phyloP scores from a whole-genome alignment of 352 stramenopile species.

The Pythium myriotylum region DNA sequence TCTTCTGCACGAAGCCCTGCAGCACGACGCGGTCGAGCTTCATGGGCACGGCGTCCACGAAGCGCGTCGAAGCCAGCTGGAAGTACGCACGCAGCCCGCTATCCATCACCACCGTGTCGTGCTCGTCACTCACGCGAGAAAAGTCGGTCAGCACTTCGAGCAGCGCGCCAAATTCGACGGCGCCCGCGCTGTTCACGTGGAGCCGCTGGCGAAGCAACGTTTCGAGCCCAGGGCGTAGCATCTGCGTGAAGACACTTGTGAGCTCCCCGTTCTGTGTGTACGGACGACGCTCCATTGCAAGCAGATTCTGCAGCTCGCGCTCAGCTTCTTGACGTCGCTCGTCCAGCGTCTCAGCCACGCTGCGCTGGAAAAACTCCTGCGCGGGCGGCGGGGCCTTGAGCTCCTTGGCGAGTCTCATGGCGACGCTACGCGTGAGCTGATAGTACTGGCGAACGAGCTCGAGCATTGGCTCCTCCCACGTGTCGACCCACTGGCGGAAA shows the following conservation, averaged over 20 bases:
- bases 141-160: constrained; percentile 23
- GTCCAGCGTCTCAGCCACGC: constrained; percentile 16
- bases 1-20: constrained; percentile 29
- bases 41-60: constrained; percentile 27
- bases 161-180: constrained; percentile 19
- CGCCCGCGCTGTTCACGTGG: neutral
- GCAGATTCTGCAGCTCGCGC: constrained; percentile 22
- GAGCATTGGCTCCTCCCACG: constrained; percentile 36
- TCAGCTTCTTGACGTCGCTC: constrained; percentile 18
- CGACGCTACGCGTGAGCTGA: constrained; percentile 31
- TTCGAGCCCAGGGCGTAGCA: constrained; percentile 22
- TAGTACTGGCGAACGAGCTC: constrained; percentile 33
- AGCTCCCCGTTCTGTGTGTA: constrained; percentile 45
- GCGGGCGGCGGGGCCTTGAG: constrained; percentile 24
- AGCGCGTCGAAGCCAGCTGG: constrained; percentile 17
- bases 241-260: constrained; percentile 29
- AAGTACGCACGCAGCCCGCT: constrained; percentile 24
- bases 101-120: constrained; percentile 24
- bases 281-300: constrained; percentile 34
- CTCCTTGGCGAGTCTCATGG: constrained; percentile 25
- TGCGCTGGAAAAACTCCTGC: constrained; percentile 28
- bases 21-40: constrained; percentile 25
- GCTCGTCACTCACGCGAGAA: constrained; percentile 24
- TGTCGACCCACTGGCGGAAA: constrained; percentile 40
- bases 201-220: constrained; percentile 21